Conservation (phyloP, 179 eudicot genomes). For the Drosera spatulata region DNA sequence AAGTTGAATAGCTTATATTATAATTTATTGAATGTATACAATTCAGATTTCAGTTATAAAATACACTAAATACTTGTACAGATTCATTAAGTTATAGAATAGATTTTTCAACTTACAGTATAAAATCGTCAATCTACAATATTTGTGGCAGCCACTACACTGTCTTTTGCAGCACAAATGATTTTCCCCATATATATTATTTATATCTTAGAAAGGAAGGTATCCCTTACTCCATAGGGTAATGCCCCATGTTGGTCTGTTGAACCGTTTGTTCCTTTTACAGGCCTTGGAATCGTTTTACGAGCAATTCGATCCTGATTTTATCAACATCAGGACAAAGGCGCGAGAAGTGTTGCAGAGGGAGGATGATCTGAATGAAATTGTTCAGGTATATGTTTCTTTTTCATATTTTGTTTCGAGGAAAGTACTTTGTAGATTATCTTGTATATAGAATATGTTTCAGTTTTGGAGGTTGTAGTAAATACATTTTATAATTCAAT, state of each 20-base stretch:
- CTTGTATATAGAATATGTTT: neutral
- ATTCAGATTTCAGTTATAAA: too few relatives aligned
- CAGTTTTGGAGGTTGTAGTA: too few relatives aligned
- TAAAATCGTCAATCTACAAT: too few relatives aligned
- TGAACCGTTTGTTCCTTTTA: conserved; percentile 2
- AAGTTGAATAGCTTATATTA: too few relatives aligned
- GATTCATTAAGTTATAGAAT: too few relatives aligned
- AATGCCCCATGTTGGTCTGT: neutral
- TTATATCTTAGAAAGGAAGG: neutral
- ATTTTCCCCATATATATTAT: neutral
- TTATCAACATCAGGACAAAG: conserved; percentile 88
- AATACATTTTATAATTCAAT: too few relatives aligned
- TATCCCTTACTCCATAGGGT: neutral
- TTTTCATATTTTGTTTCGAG: neutral
- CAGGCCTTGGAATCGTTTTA: conserved; percentile 91
- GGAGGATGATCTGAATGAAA: conserved; percentile 94
- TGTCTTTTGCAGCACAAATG: too few relatives aligned
- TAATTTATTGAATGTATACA: too few relatives aligned
- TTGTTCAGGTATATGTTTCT: conserved; percentile 63
- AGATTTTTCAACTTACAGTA: too few relatives aligned
- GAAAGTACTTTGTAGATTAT: neutral
- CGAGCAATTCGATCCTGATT: conserved; percentile 85
- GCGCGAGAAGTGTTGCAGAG: conserved; percentile 98
- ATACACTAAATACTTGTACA: too few relatives aligned
- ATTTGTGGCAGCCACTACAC: too few relatives aligned